Evolutionary conservation across 116 monocot genomes (phyloP).

Genomic region (Posidonia oceanica): DNA sequence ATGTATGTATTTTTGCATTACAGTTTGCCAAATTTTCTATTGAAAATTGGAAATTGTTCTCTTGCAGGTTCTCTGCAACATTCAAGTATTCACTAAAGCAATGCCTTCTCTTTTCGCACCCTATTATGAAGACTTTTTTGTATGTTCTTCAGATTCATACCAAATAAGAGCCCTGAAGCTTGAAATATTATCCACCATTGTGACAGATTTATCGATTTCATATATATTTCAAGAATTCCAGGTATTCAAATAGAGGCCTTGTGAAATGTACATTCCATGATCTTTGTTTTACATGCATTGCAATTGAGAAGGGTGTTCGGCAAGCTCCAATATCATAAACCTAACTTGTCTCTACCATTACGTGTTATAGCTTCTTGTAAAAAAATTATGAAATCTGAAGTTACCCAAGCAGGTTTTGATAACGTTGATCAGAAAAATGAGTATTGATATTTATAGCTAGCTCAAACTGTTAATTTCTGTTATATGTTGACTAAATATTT

Average conservation of each 20-base stretch:
- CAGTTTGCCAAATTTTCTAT: background rate
- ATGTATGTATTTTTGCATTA: background rate
- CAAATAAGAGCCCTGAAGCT: conserved; percentile 72
- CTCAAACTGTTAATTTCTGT: too few relatives aligned
- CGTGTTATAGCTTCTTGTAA: too few relatives aligned
- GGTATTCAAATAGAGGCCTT: conserved; percentile 28
- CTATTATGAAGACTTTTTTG: conserved; percentile 83
- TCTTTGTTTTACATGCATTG: background rate
- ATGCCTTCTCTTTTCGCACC: conserved; percentile 68
- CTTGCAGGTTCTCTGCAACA: conserved; percentile 79
- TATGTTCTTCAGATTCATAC: conserved; percentile 57
- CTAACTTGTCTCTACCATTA: too few relatives aligned
- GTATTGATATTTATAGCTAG: too few relatives aligned
- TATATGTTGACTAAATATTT: too few relatives aligned
- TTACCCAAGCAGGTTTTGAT: too few relatives aligned
- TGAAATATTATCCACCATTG: conserved; percentile 80
- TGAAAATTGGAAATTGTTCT: background rate
- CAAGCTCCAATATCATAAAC: too few relatives aligned
- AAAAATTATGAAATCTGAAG: too few relatives aligned
- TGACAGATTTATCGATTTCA: conserved; percentile 53
- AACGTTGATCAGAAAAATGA: too few relatives aligned
- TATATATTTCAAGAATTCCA: conserved; percentile 82
- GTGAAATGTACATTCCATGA: background rate
- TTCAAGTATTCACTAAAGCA: conserved; percentile 72
- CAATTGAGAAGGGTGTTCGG: background rate